Base-by-base conservation (phyloP, 2,329 filamentous ascomycete species). In the Fusarium citri region DNA sequence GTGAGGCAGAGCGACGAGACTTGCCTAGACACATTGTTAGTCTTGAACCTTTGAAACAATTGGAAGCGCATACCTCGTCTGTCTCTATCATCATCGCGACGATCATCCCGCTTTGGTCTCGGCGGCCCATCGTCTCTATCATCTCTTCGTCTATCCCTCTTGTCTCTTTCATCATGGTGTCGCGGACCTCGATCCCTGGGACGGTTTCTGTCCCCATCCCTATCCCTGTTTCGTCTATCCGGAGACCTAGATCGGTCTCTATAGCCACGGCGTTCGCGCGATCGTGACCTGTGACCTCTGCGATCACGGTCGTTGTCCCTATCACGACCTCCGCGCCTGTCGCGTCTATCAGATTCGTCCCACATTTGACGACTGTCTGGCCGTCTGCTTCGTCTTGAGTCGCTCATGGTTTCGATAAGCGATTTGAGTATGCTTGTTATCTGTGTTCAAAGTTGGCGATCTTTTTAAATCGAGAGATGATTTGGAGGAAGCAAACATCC, bases 281-380 rank as follows among this genome's bases (percentile, higher is more conserved):
- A 78, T 26, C 79, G 69, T 15, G 76, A 78, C 42, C 80, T 77
- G 62, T 80, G 76, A 25, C 76, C 72, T 65, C 76, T 73, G 7
- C 77, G 71, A 51, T 79, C 76, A 41, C 79, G 73, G 51, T 78
- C 76, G 42, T 74, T 71, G 49, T 78, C 76, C 6, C 75, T 69
- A n/a, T 78, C 73, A 54, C 72, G 66, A 18, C 73, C 72, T 42
- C 74, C 72, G 14, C 76, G 72, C 28, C 80, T 78, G 55, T 78
- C 78, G 55, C 79, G 79, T 20, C 82, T 80, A 57, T 84, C 82
- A 14, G 83, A 80, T 43, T 86, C 84, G 66, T 91, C 89, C 87
- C 88, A 88, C 84, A 88, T 88, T 55, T 87, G 83, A 53, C 85
- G 85, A 78, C 85, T 88, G 71, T 91, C 88, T 25, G 77, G 77